phyloP scores from a whole-genome alignment of 805 yeast species.

The Saccharomyces mikatae region DNA sequence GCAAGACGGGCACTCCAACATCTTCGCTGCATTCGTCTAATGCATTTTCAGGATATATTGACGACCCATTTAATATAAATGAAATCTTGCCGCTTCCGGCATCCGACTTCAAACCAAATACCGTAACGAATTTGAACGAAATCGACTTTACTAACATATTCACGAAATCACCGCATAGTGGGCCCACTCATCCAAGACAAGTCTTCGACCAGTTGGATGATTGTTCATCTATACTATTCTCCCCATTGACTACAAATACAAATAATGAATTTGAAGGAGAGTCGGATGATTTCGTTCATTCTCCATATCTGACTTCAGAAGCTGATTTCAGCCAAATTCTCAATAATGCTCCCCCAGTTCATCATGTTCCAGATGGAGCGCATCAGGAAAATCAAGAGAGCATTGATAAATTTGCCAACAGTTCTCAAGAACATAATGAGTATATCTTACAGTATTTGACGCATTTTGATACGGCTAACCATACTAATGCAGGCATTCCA shows the following conservation, averaged over 20 bases:
- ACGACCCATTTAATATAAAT: not conserved
- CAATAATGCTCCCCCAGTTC: not conserved
- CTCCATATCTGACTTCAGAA: not conserved
- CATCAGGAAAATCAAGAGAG: not conserved
- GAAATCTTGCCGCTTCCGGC: not conserved
- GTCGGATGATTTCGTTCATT: not conserved
- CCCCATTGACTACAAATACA: not conserved
- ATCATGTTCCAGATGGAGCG: not conserved
- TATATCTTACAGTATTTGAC: not conserved
- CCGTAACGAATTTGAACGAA: slow-evolving; percentile 20
- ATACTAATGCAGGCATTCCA: not conserved
- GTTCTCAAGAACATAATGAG: not conserved
- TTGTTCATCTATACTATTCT: not conserved
- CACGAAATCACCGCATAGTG: slow-evolving; percentile 14
- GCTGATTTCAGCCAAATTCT: not conserved
- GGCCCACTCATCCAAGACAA: not conserved
- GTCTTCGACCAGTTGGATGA: not conserved
- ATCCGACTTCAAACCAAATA: slow-evolving; percentile 5
- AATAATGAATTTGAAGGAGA: not conserved
- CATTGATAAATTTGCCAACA: not conserved
- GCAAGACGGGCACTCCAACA: not conserved
- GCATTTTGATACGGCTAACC: not conserved
- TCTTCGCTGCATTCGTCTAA: not conserved
- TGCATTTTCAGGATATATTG: not conserved
- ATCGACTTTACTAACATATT: slow-evolving; percentile 31